Conservation (phyloP, 2,329 filamentous ascomycete species). For the Ceratocystis colombiana region DNA sequence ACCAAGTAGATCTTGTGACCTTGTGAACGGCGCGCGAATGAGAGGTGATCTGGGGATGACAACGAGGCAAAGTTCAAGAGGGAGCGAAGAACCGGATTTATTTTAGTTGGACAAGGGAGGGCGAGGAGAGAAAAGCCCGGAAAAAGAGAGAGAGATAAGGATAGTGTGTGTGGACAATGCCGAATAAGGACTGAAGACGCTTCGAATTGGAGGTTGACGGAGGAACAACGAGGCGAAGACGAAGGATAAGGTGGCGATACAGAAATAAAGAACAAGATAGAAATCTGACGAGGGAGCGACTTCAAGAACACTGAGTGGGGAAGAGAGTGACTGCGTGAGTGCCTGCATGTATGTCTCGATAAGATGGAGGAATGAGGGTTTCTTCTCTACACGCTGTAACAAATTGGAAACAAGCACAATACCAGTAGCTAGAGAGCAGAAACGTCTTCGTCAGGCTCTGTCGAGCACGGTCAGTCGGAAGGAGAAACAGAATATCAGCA, state of each 20-base stretch:
- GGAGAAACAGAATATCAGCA: too few species aligned
- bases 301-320: background rate
- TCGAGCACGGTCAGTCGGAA: too few species aligned
- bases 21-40: too few species aligned
- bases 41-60: too few species aligned
- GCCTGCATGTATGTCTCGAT: too few species aligned
- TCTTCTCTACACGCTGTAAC: conserved; percentile 6
- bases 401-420: conserved; percentile 5
- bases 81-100: background rate
- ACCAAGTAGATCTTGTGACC: background rate
- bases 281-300: background rate
- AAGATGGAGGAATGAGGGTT: background rate
- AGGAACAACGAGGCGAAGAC: background rate
- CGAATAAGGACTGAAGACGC: background rate
- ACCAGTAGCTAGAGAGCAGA: background rate
- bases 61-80: too few species aligned
- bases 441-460: background rate
- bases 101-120: background rate
- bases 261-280: background rate
- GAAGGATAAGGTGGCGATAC: background rate
- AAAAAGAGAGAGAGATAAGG: background rate
- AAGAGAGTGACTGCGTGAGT: too few species aligned
- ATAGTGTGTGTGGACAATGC: background rate
- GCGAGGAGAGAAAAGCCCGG: background rate
- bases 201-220: background rate